Evolutionary conservation across 1,284 basidiomycete species (phyloP).

Genomic region (Spongispora temasekensis): DNA sequence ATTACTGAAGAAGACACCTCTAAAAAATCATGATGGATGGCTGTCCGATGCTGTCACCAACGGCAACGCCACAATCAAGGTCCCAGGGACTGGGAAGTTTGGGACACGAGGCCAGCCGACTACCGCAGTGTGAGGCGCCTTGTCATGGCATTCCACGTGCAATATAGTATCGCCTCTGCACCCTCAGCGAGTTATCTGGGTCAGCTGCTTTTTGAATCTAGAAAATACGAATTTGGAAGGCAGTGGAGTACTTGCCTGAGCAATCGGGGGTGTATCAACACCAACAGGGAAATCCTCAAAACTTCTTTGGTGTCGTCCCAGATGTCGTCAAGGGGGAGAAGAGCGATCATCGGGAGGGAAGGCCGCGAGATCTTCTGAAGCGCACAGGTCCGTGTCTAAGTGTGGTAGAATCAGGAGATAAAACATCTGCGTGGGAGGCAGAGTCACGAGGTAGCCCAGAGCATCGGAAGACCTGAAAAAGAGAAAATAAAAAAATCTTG

Average conservation of each 20-base stretch:
- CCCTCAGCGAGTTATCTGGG: too few relatives aligned
- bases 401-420: slow-evolving; percentile 10
- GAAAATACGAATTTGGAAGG: too few relatives aligned
- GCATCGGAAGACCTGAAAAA: too few relatives aligned
- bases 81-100: not conserved
- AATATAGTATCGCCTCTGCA: too few relatives aligned
- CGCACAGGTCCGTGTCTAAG: slow-evolving; percentile 13
- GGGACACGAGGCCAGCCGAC: not conserved
- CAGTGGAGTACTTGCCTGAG: too few relatives aligned
- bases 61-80: slow-evolving; percentile 21
- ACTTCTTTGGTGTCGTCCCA: too few relatives aligned
- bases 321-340: not conserved
- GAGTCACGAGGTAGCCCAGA: slow-evolving; percentile 13
- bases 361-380: not conserved
- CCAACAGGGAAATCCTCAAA: too few relatives aligned
- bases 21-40: slow-evolving; percentile 4
- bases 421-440: slow-evolving; percentile 6
- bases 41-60: slow-evolving; percentile 10
- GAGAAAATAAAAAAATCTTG: too few relatives aligned
- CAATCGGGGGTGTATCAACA: too few relatives aligned
- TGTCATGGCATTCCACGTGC: too few relatives aligned
- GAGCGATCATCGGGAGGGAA: not conserved
- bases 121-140: too few relatives aligned
- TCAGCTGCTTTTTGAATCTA: too few relatives aligned
- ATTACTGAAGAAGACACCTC: not conserved